Base-by-base conservation (phyloP, 2,329 filamentous ascomycete genomes). In the Graphilbum fragrans region DNA sequence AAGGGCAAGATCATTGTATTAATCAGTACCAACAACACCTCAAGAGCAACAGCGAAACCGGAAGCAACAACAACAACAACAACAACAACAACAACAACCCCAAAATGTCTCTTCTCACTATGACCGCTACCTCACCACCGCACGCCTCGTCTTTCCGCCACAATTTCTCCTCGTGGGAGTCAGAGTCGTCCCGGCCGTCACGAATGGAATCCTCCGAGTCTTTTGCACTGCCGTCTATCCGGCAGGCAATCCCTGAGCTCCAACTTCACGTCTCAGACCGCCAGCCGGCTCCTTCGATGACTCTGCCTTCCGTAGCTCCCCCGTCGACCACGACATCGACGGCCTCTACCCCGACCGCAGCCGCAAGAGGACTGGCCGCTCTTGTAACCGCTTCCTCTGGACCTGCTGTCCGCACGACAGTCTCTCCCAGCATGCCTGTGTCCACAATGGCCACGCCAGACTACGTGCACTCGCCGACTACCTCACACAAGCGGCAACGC, bases 31-130 rank as follows among this genome's bases (percentile, higher is more conserved):
- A 32, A 16, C 29, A 32, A 32, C 29, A 32, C n/a, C n/a, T n/a
- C n/a, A n/a, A n/a, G n/a, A n/a, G n/a, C n/a, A n/a, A n/a, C n/a
- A n/a, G 25, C 25, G 25, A 16, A 32, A 32, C 6, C 27, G n/a
- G 18, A 50, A 41, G 47, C 55, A 49, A 46, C 47, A 49, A 48
- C 46, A 42, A 52, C 46, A 50, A 47, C 44, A 49, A 55, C 32
- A 20, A 18, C 29, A n/a, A 48, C 48, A 46, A 35, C 44, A 36
- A 48, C 49, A 14, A 52, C 44, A 49, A 47, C 40, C 45, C 53
- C 55, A 69, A 63, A 34, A 72, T 72, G 67, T 68, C 67, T 53
- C 65, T 64, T 53, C 59, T 72, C 50, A 61, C 66, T 47, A 70
- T 69, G 57, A 54, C 65, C 46, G 56, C 62, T 39, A 58, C 65